Percentiles rank a stretch among this genome's conserved stretches.
These are phyloP conservation scores for Lepidium africanum DNA, from an alignment of 345 rosid genomes.

Conservation along the genomic window DNA sequence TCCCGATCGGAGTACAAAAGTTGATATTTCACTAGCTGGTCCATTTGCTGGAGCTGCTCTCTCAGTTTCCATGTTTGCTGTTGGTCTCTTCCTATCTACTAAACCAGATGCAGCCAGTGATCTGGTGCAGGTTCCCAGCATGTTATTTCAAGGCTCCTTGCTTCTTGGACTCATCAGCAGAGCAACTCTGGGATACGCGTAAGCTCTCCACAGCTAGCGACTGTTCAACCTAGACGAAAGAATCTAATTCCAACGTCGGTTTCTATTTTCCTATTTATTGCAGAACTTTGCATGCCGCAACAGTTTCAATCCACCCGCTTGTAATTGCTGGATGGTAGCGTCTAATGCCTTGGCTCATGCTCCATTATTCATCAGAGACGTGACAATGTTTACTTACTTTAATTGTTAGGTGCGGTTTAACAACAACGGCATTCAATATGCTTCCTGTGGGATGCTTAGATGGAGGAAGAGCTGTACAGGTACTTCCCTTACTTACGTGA, in stretches of 20 bases:
- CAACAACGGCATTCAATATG: conserved; percentile 87
- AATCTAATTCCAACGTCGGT: not conserved
- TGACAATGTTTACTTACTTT: conserved; percentile 16
- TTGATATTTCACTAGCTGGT: conserved; percentile 84
- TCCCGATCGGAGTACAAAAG: conserved; percentile 86
- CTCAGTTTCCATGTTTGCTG: conserved; percentile 79
- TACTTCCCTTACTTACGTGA: conserved; percentile 12
- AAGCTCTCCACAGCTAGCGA: conserved; percentile 33
- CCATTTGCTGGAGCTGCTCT: conserved; percentile 91
- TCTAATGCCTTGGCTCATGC: conserved; percentile 5
- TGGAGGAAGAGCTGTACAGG: conserved; percentile 98
- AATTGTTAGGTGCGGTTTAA: conserved; percentile 84
- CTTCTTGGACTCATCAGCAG: conserved; percentile 95
- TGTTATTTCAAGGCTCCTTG: conserved; percentile 86
- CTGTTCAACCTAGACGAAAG: conserved; percentile 11
- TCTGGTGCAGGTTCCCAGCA: conserved; percentile 87
- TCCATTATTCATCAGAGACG: not conserved
- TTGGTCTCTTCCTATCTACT: conserved; percentile 81
- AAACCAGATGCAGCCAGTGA: conserved; percentile 67
- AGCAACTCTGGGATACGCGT: conserved; percentile 83
- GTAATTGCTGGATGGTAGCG: conserved; percentile 89
- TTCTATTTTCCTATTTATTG: conserved; percentile 8
- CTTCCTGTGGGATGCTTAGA: conserved; percentile 95
- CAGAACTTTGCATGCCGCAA: conserved; percentile 87
- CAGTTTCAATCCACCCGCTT: conserved; percentile 85